phyloP scores from a whole-genome alignment of 306 rosid species.

The cucumber (Cucumis sativus) region Cucumber_9930_V3 NC_026660.2:17165001-17165500 shows the following conservation, averaged over 20 bases:
- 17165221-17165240: conserved; percentile 40
- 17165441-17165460: neutral
- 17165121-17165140: neutral
- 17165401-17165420: neutral
- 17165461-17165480: neutral
- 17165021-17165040: conserved; percentile 39
- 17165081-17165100: conserved; percentile 54
- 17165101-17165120: conserved; percentile 58
- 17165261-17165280: neutral
- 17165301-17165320: neutral
- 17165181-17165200: conserved; percentile 25
- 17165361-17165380: neutral
- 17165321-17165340: neutral
- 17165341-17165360: neutral
- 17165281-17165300: neutral
- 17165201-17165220: conserved; percentile 42
- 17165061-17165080: conserved; percentile 40
- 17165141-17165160: neutral
- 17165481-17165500: neutral
- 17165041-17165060: conserved; percentile 51
- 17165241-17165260: neutral
- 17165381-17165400: neutral
- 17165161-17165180: neutral
- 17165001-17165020: conserved; percentile 44
- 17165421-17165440: neutral